Evolutionary conservation across 1,284 basidiomycete genomes (phyloP).

Genomic region (Sanghuangporus sanghuang): DNA sequence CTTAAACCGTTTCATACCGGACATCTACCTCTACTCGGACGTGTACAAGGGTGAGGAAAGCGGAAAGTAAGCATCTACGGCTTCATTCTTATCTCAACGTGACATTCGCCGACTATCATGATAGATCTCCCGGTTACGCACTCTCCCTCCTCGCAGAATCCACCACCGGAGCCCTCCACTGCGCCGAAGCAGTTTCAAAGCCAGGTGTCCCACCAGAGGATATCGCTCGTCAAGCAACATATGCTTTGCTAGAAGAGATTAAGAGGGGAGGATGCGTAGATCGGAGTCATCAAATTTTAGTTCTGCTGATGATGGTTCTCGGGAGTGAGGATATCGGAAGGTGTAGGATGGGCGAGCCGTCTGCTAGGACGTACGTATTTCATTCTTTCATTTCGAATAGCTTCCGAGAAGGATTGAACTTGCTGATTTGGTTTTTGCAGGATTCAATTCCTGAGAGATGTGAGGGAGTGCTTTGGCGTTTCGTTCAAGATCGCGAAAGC

Average conservation of each 20-base stretch:
- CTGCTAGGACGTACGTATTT: constrained; percentile 68
- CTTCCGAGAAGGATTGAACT: neutral
- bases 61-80: constrained; percentile 65
- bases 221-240: constrained; percentile 77
- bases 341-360: constrained; percentile 81
- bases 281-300: constrained; percentile 83
- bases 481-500: constrained; percentile 43
- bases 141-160: constrained; percentile 88
- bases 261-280: constrained; percentile 87
- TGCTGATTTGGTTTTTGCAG: constrained; percentile 34
- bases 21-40: constrained; percentile 97
- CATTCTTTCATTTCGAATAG: constrained; percentile 1
- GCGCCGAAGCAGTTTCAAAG: constrained; percentile 79
- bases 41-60: constrained; percentile 97
- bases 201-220: constrained; percentile 89
- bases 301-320: constrained; percentile 87
- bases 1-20: constrained; percentile 94
- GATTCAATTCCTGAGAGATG: constrained; percentile 86
- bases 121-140: constrained; percentile 92
- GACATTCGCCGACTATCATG: neutral
- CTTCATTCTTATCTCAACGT: neutral
- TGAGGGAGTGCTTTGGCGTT: constrained; percentile 75
- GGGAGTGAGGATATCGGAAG: constrained; percentile 95
- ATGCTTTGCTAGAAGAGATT: constrained; percentile 76
- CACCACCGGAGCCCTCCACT: constrained; percentile 87